A percentile compares a stretch with the other conserved stretches of the same genome.
Conservation (phyloP, 2,329 filamentous ascomycete genomes). For the Nemania abortiva region DNA sequence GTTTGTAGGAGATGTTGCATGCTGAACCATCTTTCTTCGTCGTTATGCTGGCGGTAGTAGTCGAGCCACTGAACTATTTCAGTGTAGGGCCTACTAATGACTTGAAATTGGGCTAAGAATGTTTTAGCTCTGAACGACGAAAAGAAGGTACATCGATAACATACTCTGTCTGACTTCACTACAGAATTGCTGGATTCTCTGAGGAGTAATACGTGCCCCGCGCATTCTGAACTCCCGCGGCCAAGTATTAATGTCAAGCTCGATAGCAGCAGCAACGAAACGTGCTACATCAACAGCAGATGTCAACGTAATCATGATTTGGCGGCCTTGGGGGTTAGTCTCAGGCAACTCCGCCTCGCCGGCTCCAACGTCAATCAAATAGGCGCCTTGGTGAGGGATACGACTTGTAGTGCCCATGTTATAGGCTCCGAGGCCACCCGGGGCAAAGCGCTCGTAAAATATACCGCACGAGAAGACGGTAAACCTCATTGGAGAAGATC, state of each 20-base stretch:
- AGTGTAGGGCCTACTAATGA: conserved; percentile 55
- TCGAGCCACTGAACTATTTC: conserved; percentile 57
- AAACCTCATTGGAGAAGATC: conserved; percentile 68
- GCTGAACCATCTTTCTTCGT: conserved; percentile 63
- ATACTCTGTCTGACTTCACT: conserved; percentile 63
- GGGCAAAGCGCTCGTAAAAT: conserved; percentile 80
- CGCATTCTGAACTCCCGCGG: conserved; percentile 76
- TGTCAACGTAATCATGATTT: conserved; percentile 73
- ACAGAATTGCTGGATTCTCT: conserved; percentile 67
- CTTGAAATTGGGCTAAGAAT: conserved; percentile 44
- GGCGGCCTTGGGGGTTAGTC: conserved; percentile 61
- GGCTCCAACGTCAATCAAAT: conserved; percentile 71
- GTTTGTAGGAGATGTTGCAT: conserved; percentile 75
- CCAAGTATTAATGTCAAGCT: conserved; percentile 71
- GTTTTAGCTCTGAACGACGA: conserved; percentile 34
- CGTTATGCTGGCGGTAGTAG: conserved; percentile 60
- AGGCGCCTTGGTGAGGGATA: conserved; percentile 70
- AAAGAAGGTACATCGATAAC: conserved; percentile 34
- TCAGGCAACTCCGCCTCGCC: conserved; percentile 72
- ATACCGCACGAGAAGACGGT: conserved; percentile 80
- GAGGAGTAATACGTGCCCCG: conserved; percentile 73
- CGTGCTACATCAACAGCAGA: conserved; percentile 76
- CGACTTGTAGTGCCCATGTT: conserved; percentile 69
- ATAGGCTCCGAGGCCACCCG: conserved; percentile 71
- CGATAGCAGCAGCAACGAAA: conserved; percentile 78